Base-by-base conservation (phyloP, 768 basidiomycete genomes). In the Phanerochaete carnosa region DNA sequence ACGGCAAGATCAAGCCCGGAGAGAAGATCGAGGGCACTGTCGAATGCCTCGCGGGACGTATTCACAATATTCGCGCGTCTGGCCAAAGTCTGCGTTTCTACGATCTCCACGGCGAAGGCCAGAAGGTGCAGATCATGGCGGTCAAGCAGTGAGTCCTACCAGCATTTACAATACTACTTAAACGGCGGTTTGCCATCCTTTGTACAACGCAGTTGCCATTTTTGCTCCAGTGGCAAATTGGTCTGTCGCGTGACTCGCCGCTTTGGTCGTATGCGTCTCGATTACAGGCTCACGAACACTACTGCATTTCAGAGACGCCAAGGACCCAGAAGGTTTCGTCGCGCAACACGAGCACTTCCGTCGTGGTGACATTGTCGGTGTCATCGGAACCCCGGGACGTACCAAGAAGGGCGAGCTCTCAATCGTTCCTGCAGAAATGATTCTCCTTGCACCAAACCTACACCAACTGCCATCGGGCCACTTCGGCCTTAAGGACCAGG, bases 391-490 rank as follows among this genome's bases (percentile, higher is more conserved):
- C 0, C 96, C 97, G 0, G 89, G 89, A 3, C 92, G 97, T 66
- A 95, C 95, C 66, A 91, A 96, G 80, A 94, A 90, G 80, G 94
- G 94, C 66, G 97, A 98, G 75, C 84, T 98, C 52, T 95, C 93
- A 33, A 91, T 99, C 72, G 82, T 88, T 1, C 90, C 95, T 1
- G 81, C 83, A 9, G 73, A 86, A 45, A 92, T 95, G 79, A 78
- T 84, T 59, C 91, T 99, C 57, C 92, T 99, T 62, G 86, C 96
- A 2, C 97, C 97, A 35, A 97, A 97, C 77, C 80, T 99, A 25
- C 96, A 98, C 77, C 95, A 95, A 73, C 83, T 98, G 12, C 96
- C 96, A 57, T 95, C 92, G 0, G 80, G 84, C 58, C 93, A 94
- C 76, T 95, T 91, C 63, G 97, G 96, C 46, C 80, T 99, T 68